Percentiles rank a stretch among this genome's conserved stretches.
phyloP scores from a whole-genome alignment of 176 grass and related monocot species.

The Miscanthus lutarioriparius region DNA sequence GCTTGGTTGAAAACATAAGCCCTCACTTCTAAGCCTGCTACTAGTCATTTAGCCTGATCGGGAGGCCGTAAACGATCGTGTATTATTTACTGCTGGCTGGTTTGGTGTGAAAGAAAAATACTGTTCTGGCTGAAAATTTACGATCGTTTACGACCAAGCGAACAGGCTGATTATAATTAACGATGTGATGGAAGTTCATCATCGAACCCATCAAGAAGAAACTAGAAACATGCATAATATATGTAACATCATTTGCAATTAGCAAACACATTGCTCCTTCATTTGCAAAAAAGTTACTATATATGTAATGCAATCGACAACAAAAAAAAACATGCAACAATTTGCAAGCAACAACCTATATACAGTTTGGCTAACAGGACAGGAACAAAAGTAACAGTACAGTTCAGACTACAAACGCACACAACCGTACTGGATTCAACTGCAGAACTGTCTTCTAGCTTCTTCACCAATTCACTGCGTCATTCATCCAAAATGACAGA shows the following conservation, averaged over 20 bases:
- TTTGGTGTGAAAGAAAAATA: too few species aligned
- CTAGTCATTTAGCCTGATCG: too few species aligned
- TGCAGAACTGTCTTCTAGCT: slow-evolving; percentile 15
- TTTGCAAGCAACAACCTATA: slow-evolving; percentile 33
- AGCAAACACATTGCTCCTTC: background rate
- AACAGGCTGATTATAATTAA: too few species aligned
- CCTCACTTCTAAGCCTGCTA: background rate
- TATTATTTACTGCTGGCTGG: too few species aligned
- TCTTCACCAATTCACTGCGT: background rate
- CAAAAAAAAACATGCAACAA: background rate
- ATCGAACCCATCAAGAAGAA: background rate
- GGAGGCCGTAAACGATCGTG: too few species aligned
- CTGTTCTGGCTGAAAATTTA: too few species aligned
- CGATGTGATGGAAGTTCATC: background rate
- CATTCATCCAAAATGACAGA: slow-evolving; percentile 32
- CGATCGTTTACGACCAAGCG: too few species aligned
- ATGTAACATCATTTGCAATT: background rate
- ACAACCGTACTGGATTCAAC: slow-evolving; percentile 7
- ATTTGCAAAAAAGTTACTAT: background rate
- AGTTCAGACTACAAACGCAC: slow-evolving; percentile 4
- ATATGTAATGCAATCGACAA: background rate
- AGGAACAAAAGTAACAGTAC: background rate
- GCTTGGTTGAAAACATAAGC: background rate
- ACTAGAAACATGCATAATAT: background rate
- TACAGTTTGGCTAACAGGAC: slow-evolving; percentile 28